These are phyloP conservation scores for Botryotinia calthae DNA, from an alignment of 2,329 filamentous ascomycete genomes.

Conservation along the genomic window DNA sequence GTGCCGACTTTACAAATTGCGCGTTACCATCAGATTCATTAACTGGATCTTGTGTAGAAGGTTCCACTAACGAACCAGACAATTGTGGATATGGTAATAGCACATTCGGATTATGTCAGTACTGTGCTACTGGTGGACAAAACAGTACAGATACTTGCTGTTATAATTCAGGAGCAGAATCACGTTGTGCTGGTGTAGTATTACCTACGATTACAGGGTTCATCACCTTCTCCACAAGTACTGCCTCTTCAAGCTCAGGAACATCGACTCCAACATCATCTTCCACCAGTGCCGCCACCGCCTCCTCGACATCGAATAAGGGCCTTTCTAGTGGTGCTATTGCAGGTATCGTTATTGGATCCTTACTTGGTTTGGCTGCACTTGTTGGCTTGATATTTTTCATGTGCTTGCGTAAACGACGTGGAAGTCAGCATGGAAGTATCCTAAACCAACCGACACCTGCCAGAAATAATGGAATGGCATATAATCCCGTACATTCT, in stretches of 20 bases:
- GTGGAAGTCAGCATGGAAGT: constrained; percentile 62
- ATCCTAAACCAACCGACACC: constrained; percentile 90
- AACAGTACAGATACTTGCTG: constrained; percentile 97
- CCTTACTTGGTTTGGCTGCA: constrained; percentile 66
- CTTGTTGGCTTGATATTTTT: constrained; percentile 68
- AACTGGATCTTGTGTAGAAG: constrained; percentile 71
- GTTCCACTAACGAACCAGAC: constrained; percentile 73
- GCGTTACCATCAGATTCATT: constrained; percentile 78
- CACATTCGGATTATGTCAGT: constrained; percentile 76
- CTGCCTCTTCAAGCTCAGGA: constrained; percentile 48
- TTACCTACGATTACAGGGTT: constrained; percentile 73
- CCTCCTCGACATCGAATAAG: constrained; percentile 27
- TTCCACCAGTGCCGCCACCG: constrained; percentile 17
- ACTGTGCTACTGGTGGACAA: constrained; percentile 76
- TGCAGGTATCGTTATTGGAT: constrained; percentile 85
- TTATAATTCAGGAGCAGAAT: constrained; percentile 72
- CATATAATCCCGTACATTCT: constrained; percentile 42
- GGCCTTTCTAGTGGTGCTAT: constrained; percentile 81
- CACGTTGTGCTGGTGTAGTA: constrained; percentile 70
- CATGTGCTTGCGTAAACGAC: constrained; percentile 52
- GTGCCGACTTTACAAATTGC: constrained; percentile 90
- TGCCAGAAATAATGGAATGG: constrained; percentile 49
- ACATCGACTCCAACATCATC: constrained; percentile 34
- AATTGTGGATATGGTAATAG: constrained; percentile 82
- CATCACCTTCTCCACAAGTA: constrained; percentile 58